phyloP scores from a whole-genome alignment of 75 land plant genomes.

The Azolla pinnata region DNA sequence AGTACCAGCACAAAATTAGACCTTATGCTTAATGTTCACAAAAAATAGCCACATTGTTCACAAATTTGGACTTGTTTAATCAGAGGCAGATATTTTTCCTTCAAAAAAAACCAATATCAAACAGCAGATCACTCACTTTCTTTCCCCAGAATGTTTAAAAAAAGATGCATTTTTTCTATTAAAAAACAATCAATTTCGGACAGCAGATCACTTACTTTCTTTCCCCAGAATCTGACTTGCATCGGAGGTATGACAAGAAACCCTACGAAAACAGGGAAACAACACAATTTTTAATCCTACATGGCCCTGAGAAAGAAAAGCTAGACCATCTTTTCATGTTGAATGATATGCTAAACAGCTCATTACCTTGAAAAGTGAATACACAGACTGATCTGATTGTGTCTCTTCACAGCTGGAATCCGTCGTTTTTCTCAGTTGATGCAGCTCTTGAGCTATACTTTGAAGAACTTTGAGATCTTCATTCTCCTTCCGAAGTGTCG shows the following conservation, averaged over 20 bases:
- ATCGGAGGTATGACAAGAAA: not conserved
- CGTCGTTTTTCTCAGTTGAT: not conserved
- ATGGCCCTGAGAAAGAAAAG: not conserved
- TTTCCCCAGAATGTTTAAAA: not conserved
- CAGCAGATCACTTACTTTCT: not conserved
- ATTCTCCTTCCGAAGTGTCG: not conserved
- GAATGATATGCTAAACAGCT: not conserved
- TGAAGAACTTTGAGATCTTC: not conserved
- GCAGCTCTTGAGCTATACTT: conserved; percentile 1
- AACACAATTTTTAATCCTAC: not conserved
- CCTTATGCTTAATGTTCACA: too few species aligned
- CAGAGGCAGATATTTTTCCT: not conserved
- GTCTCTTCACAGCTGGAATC: not conserved
- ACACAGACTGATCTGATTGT: not conserved
- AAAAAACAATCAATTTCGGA: not conserved
- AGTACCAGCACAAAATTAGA: too few species aligned
- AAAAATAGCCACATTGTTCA: too few species aligned
- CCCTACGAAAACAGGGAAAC: too few species aligned
- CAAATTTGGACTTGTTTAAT: too few species aligned
- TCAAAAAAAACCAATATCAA: not conserved
- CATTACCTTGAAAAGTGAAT: not conserved
- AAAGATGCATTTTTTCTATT: not conserved
- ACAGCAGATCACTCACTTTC: not conserved
- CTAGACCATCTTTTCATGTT: not conserved
- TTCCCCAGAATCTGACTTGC: not conserved